These are phyloP conservation scores for Psilocybe subaeruginosa DNA, from an alignment of 768 basidiomycete species.

Conservation along the genomic window DNA sequence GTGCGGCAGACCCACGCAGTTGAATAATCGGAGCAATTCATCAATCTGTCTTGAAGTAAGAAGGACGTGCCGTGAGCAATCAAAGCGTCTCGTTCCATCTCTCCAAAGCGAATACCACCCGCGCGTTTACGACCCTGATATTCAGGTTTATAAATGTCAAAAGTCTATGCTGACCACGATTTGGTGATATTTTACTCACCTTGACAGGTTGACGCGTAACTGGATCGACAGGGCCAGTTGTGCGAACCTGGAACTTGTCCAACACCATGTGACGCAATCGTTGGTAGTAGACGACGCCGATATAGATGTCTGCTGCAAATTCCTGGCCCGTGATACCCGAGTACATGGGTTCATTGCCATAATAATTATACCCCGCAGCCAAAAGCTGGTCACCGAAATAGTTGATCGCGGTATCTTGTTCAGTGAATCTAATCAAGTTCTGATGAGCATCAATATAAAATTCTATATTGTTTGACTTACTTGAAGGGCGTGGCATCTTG, in stretches of 20 bases:
- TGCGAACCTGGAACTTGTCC: conserved; percentile 99
- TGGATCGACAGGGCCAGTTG: conserved; percentile 95
- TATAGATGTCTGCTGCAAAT: conserved; percentile 98
- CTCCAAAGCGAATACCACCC: conserved; percentile 98
- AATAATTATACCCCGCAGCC: conserved; percentile 96
- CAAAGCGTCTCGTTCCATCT: conserved; percentile 99
- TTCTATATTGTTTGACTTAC: conserved; percentile 46
- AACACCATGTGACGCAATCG: conserved; percentile 98
- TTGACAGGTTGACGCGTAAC: conserved; percentile 97
- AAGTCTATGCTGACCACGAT: neutral
- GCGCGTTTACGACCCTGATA: conserved; percentile 92
- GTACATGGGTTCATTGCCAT: conserved; percentile 99
- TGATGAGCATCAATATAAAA: neutral
- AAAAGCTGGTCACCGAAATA: conserved; percentile 96
- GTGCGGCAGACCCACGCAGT: conserved; percentile 98
- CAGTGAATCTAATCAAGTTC: conserved; percentile 72
- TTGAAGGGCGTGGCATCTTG: conserved; percentile 99
- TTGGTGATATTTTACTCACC: conserved; percentile 44
- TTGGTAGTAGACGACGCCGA: conserved; percentile 98
- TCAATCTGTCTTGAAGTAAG: conserved; percentile 95
- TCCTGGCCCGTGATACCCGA: conserved; percentile 99
- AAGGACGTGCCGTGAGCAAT: conserved; percentile 99
- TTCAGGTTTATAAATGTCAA: neutral
- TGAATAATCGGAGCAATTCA: conserved; percentile 99
- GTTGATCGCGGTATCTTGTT: conserved; percentile 95